phyloP scores from a whole-genome alignment of 352 stramenopile genomes.

The Phytophthora boehmeriae region DNA sequence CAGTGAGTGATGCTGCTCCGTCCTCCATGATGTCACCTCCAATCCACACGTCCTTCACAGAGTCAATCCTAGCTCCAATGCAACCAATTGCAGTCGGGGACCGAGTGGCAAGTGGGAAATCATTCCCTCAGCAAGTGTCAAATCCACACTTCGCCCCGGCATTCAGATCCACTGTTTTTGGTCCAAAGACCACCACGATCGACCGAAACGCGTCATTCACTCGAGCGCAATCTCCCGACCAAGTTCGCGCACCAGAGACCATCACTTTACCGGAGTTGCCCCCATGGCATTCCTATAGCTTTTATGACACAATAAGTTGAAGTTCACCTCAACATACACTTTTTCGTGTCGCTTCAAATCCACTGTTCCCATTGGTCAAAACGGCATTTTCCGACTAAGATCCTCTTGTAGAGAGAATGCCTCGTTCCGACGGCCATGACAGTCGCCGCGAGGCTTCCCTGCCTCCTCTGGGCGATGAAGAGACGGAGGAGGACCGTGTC shows the following conservation, averaged over 20 bases:
- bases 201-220: conserved; percentile 22
- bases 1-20: not conserved
- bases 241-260: conserved; percentile 22
- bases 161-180: conserved; percentile 23
- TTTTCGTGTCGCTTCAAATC: not conserved
- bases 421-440: conserved; percentile 8
- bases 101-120: not conserved
- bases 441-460: conserved; percentile 1
- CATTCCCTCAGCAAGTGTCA: conserved; percentile 4
- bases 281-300: conserved; percentile 29
- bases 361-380: not conserved
- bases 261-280: conserved; percentile 10
- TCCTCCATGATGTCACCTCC: conserved; percentile 3
- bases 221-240: conserved; percentile 14
- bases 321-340: conserved; percentile 32
- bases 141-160: conserved; percentile 18
- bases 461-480: conserved; percentile 5
- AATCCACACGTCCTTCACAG: not conserved
- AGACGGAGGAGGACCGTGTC: conserved; percentile 49
- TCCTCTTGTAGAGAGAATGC: too few species aligned
- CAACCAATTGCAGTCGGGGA: conserved; percentile 3
- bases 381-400: not conserved
- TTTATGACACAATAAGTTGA: conserved; percentile 6
- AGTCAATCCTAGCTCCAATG: conserved; percentile 4
- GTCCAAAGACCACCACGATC: conserved; percentile 15